phyloP scores from a whole-genome alignment of 2,329 filamentous ascomycete species.

The Chaetomiaceae sp. region DNA sequence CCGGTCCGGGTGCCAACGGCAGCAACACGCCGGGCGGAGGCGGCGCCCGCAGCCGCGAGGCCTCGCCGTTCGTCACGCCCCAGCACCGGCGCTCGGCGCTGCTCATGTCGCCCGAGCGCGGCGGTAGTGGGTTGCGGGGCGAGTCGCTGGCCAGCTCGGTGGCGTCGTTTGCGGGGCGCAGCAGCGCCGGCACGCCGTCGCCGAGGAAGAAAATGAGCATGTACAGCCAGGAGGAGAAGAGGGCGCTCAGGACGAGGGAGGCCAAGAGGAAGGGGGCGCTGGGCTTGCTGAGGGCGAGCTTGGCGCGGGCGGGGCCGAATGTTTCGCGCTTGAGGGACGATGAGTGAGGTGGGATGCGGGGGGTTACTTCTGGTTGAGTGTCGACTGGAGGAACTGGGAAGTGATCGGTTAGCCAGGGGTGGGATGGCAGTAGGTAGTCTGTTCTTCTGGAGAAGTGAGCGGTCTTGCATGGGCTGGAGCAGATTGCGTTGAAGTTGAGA shows the following conservation, averaged over 20 bases:
- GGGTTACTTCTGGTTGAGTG: too few species aligned
- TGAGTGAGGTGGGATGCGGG: constrained; percentile 11
- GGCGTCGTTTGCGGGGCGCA: constrained; percentile 26
- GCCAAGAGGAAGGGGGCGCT: constrained; percentile 48
- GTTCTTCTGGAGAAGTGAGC: too few species aligned
- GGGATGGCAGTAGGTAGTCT: too few species aligned
- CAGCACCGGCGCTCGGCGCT: constrained; percentile 35
- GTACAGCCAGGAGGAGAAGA: constrained; percentile 54
- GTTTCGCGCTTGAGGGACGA: constrained; percentile 37
- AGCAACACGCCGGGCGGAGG: constrained; percentile 5
- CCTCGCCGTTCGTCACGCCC: constrained; percentile 38
- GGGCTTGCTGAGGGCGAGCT: constrained; percentile 42
- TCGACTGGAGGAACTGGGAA: too few species aligned
- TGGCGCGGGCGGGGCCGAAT: constrained; percentile 44
- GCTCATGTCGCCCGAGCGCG: constrained; percentile 30
- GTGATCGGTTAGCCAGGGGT: too few species aligned
- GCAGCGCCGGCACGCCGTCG: constrained; percentile 23
- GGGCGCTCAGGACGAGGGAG: constrained; percentile 47
- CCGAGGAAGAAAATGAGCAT: constrained; percentile 57
- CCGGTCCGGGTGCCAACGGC: constrained; percentile 10
- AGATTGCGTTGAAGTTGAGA: too few species aligned
- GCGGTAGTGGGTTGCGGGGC: constrained; percentile 24
- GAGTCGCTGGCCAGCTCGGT: constrained; percentile 39
- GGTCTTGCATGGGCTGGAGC: too few species aligned
- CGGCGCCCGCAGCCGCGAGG: constrained; percentile 32